Evolutionary conservation across 192 early-diverging fungal species (phyloP).

Genomic region (Umbelopsis ramanniana): DNA sequence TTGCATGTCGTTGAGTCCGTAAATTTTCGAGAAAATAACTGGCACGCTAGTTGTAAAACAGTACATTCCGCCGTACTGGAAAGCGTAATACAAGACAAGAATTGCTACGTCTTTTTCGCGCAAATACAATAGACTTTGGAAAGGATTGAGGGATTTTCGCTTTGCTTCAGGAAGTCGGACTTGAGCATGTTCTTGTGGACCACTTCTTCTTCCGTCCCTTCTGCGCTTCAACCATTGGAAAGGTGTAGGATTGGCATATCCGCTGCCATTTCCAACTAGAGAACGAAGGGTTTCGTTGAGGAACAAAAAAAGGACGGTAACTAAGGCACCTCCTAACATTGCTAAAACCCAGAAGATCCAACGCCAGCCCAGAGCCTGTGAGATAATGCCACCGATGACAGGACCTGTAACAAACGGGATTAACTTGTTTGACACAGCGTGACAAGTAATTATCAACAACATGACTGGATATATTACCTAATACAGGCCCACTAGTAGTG

Average conservation of each 20-base stretch:
- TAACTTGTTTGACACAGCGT: background rate
- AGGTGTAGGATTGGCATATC: slow-evolving; percentile 33
- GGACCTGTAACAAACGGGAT: slow-evolving; percentile 17
- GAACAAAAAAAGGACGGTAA: slow-evolving; percentile 26
- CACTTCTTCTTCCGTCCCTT: slow-evolving; percentile 2
- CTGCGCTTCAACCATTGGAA: slow-evolving; percentile 24
- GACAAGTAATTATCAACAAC: background rate
- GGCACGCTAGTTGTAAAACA: slow-evolving; percentile 18
- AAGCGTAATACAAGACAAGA: slow-evolving; percentile 9
- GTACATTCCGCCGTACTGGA: slow-evolving; percentile 26
- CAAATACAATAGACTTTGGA: slow-evolving; percentile 2
- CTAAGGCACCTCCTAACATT: slow-evolving; percentile 15
- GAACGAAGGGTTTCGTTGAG: slow-evolving; percentile 34
- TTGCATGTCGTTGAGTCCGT: slow-evolving; percentile 18
- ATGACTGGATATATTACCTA: slow-evolving; percentile 21
- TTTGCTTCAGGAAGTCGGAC: background rate
- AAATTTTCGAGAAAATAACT: background rate
- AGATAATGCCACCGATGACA: slow-evolving; percentile 32
- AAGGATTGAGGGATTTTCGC: background rate
- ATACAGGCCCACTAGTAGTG: slow-evolving; percentile 27
- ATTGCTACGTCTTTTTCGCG: slow-evolving; percentile 10
- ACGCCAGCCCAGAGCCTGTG: slow-evolving; percentile 29
- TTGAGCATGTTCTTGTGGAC: background rate
- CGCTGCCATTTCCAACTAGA: slow-evolving; percentile 31
- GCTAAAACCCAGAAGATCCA: slow-evolving; percentile 50